Base-by-base conservation (phyloP, 2,329 filamentous ascomycete species). In the Fusarium sp. region DNA sequence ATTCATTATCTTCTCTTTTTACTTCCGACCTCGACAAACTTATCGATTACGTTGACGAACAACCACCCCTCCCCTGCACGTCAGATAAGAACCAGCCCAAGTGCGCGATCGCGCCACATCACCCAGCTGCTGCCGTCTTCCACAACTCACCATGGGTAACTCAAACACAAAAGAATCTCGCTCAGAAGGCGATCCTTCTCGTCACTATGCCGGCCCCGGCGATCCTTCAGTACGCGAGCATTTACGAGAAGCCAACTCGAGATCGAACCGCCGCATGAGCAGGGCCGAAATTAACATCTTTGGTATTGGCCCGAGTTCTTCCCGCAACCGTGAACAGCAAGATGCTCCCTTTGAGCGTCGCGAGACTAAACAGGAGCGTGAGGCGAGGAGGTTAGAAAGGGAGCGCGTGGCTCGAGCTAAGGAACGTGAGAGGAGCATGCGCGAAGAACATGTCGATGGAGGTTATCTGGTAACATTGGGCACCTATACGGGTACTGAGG, bases 381-480 rank as follows among this genome's bases (percentile, higher is more conserved):
- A 99, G 78, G 93, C 93, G 21, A 88, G 95, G 67, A 92, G 91
- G 67, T 82, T 93, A 57, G 95, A 98, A 78, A 92, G 90, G 75
- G 95, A 98, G 79, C 89, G 93, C 44, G 83, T 87, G 18, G 85
- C 88, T 37, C 86, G 96, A 60, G 81, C 91, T 42, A 93, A 93
- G 78, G 96, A 99, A 78, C 89, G 96, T 47, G 94, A 97, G 79
- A 88, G 92, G 70, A 99, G 96, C 76, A 89, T 98, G 82, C 90
- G 86, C 68, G 94, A 98, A 74, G 96, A 99, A 77, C 89, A 94
- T 78, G 92, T 98, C 5, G 96, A 99, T 79, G 96, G 96, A 21
- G 96, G 96, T 23, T 99, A 91, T 81, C 83, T 99, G 47, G 96
- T 99, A 31, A 99, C 96, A 0, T 88, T 97, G 77, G 96, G 96